Evolutionary conservation across 2,329 filamentous ascomycete genomes (phyloP), one percentile per base, ranked within the genome.

Genomic region (Helotiales sp.): DNA sequence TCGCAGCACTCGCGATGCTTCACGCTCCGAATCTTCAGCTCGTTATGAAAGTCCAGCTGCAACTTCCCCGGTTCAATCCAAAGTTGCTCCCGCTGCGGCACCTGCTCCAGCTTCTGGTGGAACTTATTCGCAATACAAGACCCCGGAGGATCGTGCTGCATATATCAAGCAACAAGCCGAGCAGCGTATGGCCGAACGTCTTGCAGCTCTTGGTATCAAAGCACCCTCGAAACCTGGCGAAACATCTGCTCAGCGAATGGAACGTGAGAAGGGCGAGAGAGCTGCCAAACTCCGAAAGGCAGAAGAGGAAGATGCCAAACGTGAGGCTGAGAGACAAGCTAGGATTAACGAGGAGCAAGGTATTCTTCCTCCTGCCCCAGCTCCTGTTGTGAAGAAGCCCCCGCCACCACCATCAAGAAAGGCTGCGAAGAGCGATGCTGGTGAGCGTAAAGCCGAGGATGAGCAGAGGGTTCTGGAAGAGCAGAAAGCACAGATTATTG

Each of bases 131-230:
- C 87, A 93, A 4, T 96, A 96, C 78, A 93, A 92, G 80, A 97
- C 94, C 0, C 91, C 94, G 0, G 94, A 98, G 79, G 95, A 99
- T 76, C 89, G 96, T 64, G 93, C 96, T 40, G 93, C 95, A 5
- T 97, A 96, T 76, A 97, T 98, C 77, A 97, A 96, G 78, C 94
- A 97, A 78, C 95, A 97, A 78, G 96, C 96, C 8, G 94, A 98
- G 78, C 93, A 95, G 77, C 92, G 95, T 67, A 98, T 99, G 91
- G 95, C 96, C 40, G 96, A 98, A 79, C 90, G 96, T 68, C 87
- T 99, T 75, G 96, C 96, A 68, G 95, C 95, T 55, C 87, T 98
- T 69, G 96, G 96, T 40, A 91, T 99, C 77, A 97, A 93, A 78
- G 89, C 93, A 32, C 91, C 92, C 6, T 84, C 85, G 20, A 96